Base-by-base conservation (phyloP, 75 land plant species). In the Pseudotsuga menziesii region DNA sequence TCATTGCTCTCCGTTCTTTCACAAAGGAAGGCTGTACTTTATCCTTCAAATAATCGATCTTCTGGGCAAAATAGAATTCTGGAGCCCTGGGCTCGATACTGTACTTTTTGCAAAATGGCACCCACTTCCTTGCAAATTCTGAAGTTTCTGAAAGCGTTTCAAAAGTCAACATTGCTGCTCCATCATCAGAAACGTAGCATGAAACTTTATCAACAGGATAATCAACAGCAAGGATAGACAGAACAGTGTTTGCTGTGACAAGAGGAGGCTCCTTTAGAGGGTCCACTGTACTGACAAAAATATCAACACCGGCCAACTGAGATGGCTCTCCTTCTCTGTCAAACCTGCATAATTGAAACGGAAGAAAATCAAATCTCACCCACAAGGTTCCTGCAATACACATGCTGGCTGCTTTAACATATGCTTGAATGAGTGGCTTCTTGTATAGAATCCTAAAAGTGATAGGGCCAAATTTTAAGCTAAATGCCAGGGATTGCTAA, bases 231-330 rank as follows among this genome's bases (percentile, higher is more conserved):
- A 94, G 95, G 52, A 94, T 94, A 20, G 97, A 94, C 60, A 94
- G 76, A 35, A 94, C 92, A 56, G 97, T 94, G 73, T 94, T 94
- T 13, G 97, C 97, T 56, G 97, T 94, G 14, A 94, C 82, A 61
- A 94, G 80, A 54, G 97, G 97, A 77, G 97, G 97, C 82, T 94
- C 97, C 80, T 94, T 94, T n/a, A 90, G 77, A 12, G 97, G 97
- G 81, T 94, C 97, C 87, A 94, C 97, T n/a, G 97, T 94, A 87
- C 94, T 92, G 59, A 94, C 97, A 85, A 92, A 94, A 2, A 94
- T 60, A 82, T 94, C 97, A 56, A 94, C 86, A 27, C 95, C 91
- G 48, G 92, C 95, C 57, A 94, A 75, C 44, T 90, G 92, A 78
- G 97, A 94, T 27, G 91, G 95, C 57, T 94, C 95, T 19, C 97